Evolutionary conservation across 75 land plant genomes (phyloP).

Genomic region (Adiantum capillusveneris): DNA sequence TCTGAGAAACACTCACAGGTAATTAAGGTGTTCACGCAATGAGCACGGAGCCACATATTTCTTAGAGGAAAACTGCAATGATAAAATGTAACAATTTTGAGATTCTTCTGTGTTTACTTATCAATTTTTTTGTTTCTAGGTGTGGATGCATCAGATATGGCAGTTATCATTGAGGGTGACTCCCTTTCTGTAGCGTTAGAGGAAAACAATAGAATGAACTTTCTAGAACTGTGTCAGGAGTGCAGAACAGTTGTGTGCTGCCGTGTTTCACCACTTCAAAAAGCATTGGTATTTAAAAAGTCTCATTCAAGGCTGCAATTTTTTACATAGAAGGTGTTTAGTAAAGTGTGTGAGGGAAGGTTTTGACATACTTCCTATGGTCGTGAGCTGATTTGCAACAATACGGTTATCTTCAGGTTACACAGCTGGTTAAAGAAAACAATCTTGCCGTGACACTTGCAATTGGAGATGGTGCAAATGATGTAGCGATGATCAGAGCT

Average conservation of each 20-base stretch:
- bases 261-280: slow-evolving; percentile 31
- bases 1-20: too few species aligned
- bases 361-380: neutral
- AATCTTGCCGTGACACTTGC: slow-evolving; percentile 24
- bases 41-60: too few species aligned
- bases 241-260: slow-evolving; percentile 34
- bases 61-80: too few species aligned
- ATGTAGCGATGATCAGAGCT: slow-evolving; percentile 38
- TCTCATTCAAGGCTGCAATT: neutral
- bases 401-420: slow-evolving; percentile 25
- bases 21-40: too few species aligned
- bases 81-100: too few species aligned
- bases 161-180: slow-evolving; percentile 31
- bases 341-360: too few species aligned
- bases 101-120: too few species aligned
- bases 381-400: neutral
- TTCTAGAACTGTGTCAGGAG: slow-evolving; percentile 24
- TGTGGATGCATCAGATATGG: slow-evolving; percentile 24
- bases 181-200: slow-evolving; percentile 24
- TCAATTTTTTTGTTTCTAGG: too few species aligned
- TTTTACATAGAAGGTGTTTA: too few species aligned
- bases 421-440: slow-evolving; percentile 15
- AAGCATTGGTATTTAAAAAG: slow-evolving; percentile 18
- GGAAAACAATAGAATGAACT: slow-evolving; percentile 14
- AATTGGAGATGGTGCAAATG: slow-evolving; percentile 38